Base-by-base conservation (phyloP, 2,329 filamentous ascomycete species). In the Trichoderma sp. region DNA sequence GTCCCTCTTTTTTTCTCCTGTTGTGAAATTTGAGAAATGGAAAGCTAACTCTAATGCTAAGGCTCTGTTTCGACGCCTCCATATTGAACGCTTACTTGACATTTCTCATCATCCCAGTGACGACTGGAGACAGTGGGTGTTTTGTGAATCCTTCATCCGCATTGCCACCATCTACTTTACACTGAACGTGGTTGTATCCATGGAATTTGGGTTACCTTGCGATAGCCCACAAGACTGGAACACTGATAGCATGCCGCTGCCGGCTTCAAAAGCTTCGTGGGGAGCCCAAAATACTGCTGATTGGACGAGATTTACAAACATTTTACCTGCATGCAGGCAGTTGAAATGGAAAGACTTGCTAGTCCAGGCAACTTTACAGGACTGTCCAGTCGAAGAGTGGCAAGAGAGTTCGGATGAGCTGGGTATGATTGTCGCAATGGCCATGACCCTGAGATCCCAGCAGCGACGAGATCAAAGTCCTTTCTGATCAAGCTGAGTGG, bases 361-460 rank as follows among this genome's bases (percentile, higher is more conserved):
- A 8, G 9, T n/a, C 6, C 9, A 32, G 5, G 25, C 12, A 34
- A 2, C 22, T 1, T 25, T 29, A 1, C 3, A 34, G 1, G 56
- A 34, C 7, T 53, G 17, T 4, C 45, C 45, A 2, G 17, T 67
- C 1, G 54, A 67, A 22, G 27, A 13, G 13, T 67, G 64, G 64
- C 53, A 32, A 32, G 64, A 67, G 10, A 52, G 54, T 22, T 42
- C 64, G 15, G 64, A 67, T 53, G 64, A 67, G 32, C n/a, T 67
- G 34, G 64, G 64, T 2, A 52, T 67, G 42, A 22, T 67, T 59
- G 64, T 67, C 13, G 42, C 56, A 25, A 67, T 67, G 64, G 34
- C 56, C 3, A 67, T 67, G 64, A 45, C n/a, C 5, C 12, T 67
- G 4, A 59, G 45, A 34, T 27, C 64, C 6, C 54, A 67, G 13